Base-by-base conservation (phyloP, 495 filamentous ascomycete genomes). In the Penicillium alfredii region DNA sequence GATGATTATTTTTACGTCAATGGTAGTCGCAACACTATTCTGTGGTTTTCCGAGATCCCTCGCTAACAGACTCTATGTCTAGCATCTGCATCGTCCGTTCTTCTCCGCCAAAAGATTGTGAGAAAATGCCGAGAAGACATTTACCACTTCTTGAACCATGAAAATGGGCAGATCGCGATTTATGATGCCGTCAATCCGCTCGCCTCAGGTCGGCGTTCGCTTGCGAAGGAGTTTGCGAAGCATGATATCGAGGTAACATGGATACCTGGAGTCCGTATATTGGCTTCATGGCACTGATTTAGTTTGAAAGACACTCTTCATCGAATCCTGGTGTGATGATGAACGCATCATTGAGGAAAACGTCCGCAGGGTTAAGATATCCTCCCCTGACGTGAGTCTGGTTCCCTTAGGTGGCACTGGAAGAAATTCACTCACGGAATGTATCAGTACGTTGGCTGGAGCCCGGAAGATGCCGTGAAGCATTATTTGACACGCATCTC, bases 101-200 rank as follows among this genome's bases (percentile, higher is more conserved):
- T 95, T 45, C 71, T 97, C 11, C 80, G 93, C 29, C 88, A 96
- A 59, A 95, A 94, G 67, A 97, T 99, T 32, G 75, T 97, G 6
- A 94, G 95, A 66, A 92, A 92, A 60, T 99, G 93, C 49, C 79
- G 90, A 32, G 89, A 97, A 58, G 93, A 99, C 51, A 93, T 99
- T 21, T 94, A 94, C 40, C 81, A 83, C 38, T 99, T 94, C 66
- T 68, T 99, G 23, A 88, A 95, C 44, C 80, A 95, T 45, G 93
- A 97, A 51, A 97, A 96, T 51, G 93, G 93, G 8, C 93, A 99
- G 51, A 88, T 99, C 33, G 93, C 93, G 25, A 97, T 99, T 33
- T 99, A 97, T 51, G 93, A 99, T 68, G 92, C 93, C 16, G 93
- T 99, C n/a, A 97, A 97, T 52, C 87, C 89, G 8, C 74, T 90